Base-by-base conservation (phyloP, 129 eudicot species). In the Kitagawia praeruptora region DNA sequence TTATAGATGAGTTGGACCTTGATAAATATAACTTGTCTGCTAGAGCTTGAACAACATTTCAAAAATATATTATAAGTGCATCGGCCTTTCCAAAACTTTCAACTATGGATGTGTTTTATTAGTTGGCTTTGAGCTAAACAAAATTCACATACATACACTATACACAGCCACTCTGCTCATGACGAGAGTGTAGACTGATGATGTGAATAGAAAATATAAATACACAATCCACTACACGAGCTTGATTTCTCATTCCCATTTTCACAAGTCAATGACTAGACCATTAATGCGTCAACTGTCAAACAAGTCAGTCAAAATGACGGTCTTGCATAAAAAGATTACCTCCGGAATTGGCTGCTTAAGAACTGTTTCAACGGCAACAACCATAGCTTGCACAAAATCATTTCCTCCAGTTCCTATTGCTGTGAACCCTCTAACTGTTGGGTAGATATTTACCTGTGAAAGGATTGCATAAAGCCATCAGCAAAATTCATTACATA, bases 341-440 rank as follows among this genome's bases (percentile, higher is more conserved):
- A 95, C 98, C 87, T 86, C 80, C 61, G 98, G 97, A 76, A 94
- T 76, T 2, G 93, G 84, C 23, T 87, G 83, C 45, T 94, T 83
- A 78, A 94, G 86, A 73, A 94, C 91, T 18, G 97, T 89, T 81
- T 94, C 98, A 47, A 91, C 97, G 76, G 96, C 96, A 83, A 85
- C 81, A 56, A 94, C 85, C 98, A 94, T 94, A 42, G 92, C 87
- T 40, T 86, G 93, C 81, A 94, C 97, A 86, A 94, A 94, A 82
- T 94, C 98, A 80, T 94, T 92, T 10, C 98, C 98, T 76, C 98
- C 93, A 3, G 88, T 83, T 64, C 98, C 98, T 83, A 91, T 94
- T 47, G 98, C 96, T 25, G 97, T 94, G 77, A 94, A 94, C 70
- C 89, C 92, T 91, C 96, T 82, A 74, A 83, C 91, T 27, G 91